phyloP scores from a whole-genome alignment of 2,329 filamentous ascomycete species.

The Drechslerella dactyloides region DNA sequence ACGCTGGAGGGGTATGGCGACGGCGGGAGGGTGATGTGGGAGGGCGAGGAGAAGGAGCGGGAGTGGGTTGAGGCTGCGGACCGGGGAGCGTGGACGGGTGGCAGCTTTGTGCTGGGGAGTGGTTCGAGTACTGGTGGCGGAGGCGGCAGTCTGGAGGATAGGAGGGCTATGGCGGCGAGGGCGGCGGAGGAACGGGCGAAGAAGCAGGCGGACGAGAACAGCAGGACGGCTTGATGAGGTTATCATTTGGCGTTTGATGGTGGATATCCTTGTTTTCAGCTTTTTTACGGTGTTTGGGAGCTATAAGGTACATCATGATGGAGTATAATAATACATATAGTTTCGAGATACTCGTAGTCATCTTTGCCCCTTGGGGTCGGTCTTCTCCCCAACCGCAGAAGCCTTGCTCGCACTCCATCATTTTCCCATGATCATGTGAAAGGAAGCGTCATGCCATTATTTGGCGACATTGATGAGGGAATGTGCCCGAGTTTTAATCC shows the following conservation, averaged over 20 bases:
- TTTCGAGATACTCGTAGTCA: too few relatives aligned
- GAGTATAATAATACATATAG: not conserved
- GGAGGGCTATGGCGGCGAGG: constrained; percentile 75
- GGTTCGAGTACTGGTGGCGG: constrained; percentile 2
- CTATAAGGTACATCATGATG: too few relatives aligned
- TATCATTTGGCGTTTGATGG: not conserved
- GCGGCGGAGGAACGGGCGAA: constrained; percentile 73
- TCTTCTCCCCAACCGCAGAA: too few relatives aligned
- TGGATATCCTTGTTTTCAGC: not conserved
- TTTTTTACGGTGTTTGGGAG: not conserved
- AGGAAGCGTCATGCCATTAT: too few relatives aligned
- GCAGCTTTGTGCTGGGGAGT: constrained; percentile 72
- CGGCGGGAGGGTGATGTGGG: constrained; percentile 62
- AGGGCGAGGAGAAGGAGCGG: constrained; percentile 57
- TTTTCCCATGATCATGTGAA: too few relatives aligned
- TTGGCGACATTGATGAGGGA: too few relatives aligned
- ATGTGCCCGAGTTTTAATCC: too few relatives aligned
- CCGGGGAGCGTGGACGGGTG: constrained; percentile 76
- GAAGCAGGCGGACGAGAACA: constrained; percentile 60
- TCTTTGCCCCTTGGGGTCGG: too few relatives aligned
- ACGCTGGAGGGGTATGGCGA: constrained; percentile 67
- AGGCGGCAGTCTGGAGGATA: constrained; percentile 62
- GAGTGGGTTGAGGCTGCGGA: constrained; percentile 62
- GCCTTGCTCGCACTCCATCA: too few relatives aligned
- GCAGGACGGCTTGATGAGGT: not conserved